Base-by-base conservation (phyloP, 75 land plant genomes). In the Selaginella moellendorffii region DNA sequence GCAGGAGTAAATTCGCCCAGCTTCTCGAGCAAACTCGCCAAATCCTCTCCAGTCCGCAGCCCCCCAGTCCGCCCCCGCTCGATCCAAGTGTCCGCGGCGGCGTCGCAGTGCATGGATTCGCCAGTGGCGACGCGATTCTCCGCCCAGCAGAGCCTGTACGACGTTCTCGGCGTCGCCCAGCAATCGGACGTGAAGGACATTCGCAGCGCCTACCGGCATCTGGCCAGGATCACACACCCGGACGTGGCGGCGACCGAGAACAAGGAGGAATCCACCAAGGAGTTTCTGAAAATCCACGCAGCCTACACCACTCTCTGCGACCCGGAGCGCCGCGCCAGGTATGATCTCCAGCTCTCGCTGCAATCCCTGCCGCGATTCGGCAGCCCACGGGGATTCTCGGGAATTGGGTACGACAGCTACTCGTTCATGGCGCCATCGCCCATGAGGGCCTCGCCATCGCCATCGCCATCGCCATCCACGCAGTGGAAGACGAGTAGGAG, bases 201-300 rank as follows among this genome's bases (percentile, higher is more conserved):
- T 54, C 78, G 79, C 70, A 19, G 73, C 5, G 81, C 84, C 29
- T 82, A 78, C 65, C 42, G 84, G 25, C 30, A 54, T n/a, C 54
- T 75, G 10, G 84, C 81, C 18, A 67, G 79, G 31, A 62, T 51
- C 27, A 28, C 42, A 12, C 84, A 82, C 54, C 84, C 84, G 17
- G 84, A 82, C 71, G 69, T 24, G 12, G 75, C 28, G 17, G 31
- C 69, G 2, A 12, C 52, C n/a, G 66, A 27, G 5, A 2, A 21
- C 22, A 27, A n/a, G 65, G 59, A 70, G 30, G 23, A 27, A 27
- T 58, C 20, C 8, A 25, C 23, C 27, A 24, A 53, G 23, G 36
- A 74, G 62, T 74, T 74, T 64, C 62, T 74, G 61, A 42, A 64
- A 24, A 21, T 74, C 28, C 66, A 74, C 62, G 24, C 53, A 0